phyloP scores from a whole-genome alignment of 1,284 basidiomycete species.

The Trichosporon sp. region DNA sequence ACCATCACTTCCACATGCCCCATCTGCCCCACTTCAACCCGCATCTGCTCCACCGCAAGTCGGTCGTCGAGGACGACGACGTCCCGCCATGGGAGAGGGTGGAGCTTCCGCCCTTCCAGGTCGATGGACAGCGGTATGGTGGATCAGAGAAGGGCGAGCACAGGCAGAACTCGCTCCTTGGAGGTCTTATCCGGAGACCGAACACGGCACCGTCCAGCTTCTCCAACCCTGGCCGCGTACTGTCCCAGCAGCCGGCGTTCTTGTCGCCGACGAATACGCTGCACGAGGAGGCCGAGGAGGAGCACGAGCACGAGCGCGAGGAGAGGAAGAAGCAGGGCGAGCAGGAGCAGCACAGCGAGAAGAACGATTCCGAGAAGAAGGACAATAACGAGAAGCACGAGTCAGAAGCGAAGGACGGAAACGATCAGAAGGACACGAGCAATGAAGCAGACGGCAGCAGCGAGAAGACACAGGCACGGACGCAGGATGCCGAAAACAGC shows the following conservation, averaged over 20 bases:
- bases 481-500: too few species aligned
- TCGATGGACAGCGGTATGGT: conserved; percentile 44
- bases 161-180: neutral
- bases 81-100: conserved; percentile 47
- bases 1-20: neutral
- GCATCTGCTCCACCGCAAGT: neutral
- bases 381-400: neutral
- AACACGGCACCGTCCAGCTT: neutral
- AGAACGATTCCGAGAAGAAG: too few species aligned
- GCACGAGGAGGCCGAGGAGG: neutral
- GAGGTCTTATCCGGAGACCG: neutral
- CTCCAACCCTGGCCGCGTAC: too few species aligned
- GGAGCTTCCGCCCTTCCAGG: conserved; percentile 45
- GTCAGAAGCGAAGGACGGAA: too few species aligned
- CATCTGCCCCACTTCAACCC: neutral
- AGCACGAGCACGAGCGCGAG: neutral
- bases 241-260: neutral
- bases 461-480: neutral
- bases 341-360: neutral
- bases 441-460: too few species aligned
- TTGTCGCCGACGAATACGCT: neutral
- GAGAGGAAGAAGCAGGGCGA: neutral
- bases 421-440: neutral
- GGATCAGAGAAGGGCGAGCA: conserved; percentile 15
- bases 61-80: conserved; percentile 11